phyloP scores from a whole-genome alignment of 192 early-diverging fungal genomes.

The Coemansia erecta region DNA sequence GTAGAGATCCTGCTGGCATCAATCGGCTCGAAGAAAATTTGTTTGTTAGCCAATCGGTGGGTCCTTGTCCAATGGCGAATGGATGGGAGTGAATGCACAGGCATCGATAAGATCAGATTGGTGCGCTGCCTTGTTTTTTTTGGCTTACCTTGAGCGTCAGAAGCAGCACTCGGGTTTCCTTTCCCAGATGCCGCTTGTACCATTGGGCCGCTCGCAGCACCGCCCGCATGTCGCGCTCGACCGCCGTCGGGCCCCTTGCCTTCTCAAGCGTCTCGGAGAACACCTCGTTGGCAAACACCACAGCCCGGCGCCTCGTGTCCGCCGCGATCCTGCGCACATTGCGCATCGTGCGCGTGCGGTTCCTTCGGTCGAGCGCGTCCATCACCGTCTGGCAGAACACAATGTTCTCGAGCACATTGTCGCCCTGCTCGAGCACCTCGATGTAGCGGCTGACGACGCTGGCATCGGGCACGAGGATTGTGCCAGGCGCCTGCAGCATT shows the following conservation, averaged over 20 bases:
- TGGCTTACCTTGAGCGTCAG: slow-evolving; percentile 23
- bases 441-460: slow-evolving; percentile 59
- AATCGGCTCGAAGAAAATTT: too few species aligned
- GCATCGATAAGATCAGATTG: slow-evolving; percentile 1
- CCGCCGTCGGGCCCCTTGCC: slow-evolving; percentile 36
- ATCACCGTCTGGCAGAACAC: slow-evolving; percentile 68
- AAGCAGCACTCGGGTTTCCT: slow-evolving; percentile 31
- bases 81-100: background rate
- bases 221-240: slow-evolving; percentile 57
- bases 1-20: too few species aligned
- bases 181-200: slow-evolving; percentile 58
- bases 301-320: slow-evolving; percentile 55
- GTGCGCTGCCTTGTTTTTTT: background rate
- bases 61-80: too few species aligned
- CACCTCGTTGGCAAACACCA: slow-evolving; percentile 71
- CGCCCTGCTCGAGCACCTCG: slow-evolving; percentile 67
- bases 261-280: slow-evolving; percentile 54
- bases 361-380: slow-evolving; percentile 59
- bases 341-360: slow-evolving; percentile 61
- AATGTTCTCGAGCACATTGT: slow-evolving; percentile 54
- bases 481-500: slow-evolving; percentile 11
- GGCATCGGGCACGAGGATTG: slow-evolving; percentile 33
- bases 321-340: slow-evolving; percentile 60
- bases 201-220: slow-evolving; percentile 56
- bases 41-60: too few species aligned